Percentiles rank a stretch among this genome's conserved stretches.
These are phyloP conservation scores for Cladosporium sp. DNA, from an alignment of 2,329 filamentous ascomycete species.

Conservation along the genomic window DNA sequence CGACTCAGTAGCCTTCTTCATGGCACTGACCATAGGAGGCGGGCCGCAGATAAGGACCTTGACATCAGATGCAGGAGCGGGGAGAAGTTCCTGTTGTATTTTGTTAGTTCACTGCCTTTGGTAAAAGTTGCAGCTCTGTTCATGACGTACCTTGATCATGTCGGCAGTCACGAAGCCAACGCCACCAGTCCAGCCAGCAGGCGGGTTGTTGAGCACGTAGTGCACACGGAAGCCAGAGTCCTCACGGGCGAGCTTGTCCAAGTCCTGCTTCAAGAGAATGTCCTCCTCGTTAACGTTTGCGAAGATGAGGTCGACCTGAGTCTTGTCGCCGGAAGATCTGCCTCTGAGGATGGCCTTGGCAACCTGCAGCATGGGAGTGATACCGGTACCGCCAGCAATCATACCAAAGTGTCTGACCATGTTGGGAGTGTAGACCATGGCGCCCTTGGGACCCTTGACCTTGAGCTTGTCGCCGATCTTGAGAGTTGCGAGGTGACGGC, in stretches of 20 bases:
- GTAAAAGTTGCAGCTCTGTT: neutral
- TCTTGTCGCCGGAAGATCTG: conserved; percentile 63
- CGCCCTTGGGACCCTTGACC: conserved; percentile 91
- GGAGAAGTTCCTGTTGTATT: conserved; percentile 67
- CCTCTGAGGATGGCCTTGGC: conserved; percentile 73
- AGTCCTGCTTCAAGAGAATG: conserved; percentile 88
- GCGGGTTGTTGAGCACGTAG: conserved; percentile 96
- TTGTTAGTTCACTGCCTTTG: neutral
- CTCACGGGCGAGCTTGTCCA: conserved; percentile 75
- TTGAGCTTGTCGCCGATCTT: conserved; percentile 84
- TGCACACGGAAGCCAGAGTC: conserved; percentile 83
- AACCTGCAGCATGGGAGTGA: conserved; percentile 98
- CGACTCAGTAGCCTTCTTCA: conserved; percentile 92
- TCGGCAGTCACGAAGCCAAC: conserved; percentile 94
- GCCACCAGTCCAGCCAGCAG: conserved; percentile 86
- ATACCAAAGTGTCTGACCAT: conserved; percentile 97
- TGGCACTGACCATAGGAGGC: conserved; percentile 91
- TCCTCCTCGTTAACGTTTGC: conserved; percentile 94
- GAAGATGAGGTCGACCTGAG: conserved; percentile 91
- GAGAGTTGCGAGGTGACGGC: conserved; percentile 83
- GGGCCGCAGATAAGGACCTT: conserved; percentile 95
- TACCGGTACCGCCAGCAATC: conserved; percentile 96
- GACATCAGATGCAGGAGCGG: conserved; percentile 79
- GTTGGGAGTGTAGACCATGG: conserved; percentile 96
- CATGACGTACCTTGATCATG: conserved; percentile 72